Evolutionary conservation across 1,284 basidiomycete species (phyloP).

Genomic region (Cryptococcus wingfieldii): DNA sequence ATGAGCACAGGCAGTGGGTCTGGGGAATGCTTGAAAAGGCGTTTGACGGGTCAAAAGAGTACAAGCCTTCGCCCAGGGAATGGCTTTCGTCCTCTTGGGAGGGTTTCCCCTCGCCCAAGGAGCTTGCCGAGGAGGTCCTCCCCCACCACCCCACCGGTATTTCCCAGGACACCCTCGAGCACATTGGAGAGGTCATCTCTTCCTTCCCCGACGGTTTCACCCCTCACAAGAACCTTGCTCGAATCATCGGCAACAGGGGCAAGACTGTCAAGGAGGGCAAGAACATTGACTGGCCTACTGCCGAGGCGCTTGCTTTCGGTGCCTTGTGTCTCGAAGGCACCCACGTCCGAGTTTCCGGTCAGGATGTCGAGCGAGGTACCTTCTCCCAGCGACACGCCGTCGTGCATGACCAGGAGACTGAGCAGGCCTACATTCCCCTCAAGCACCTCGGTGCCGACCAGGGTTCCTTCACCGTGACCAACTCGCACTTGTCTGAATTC

Average conservation of each 20-base stretch:
- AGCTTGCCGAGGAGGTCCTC: slow-evolving; percentile 86
- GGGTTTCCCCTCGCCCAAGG: slow-evolving; percentile 95
- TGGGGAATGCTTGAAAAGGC: slow-evolving; percentile 98
- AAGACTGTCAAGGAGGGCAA: slow-evolving; percentile 86
- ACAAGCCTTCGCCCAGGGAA: slow-evolving; percentile 86
- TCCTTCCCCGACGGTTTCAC: slow-evolving; percentile 79
- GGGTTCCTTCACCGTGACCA: slow-evolving; percentile 89
- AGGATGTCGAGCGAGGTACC: slow-evolving; percentile 98
- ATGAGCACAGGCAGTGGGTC: slow-evolving; percentile 99
- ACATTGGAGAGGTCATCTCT: slow-evolving; percentile 81
- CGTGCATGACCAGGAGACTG: slow-evolving; percentile 91
- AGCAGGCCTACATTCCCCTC: slow-evolving; percentile 82
- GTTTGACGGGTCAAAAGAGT: slow-evolving; percentile 83
- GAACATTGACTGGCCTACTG: slow-evolving; percentile 98
- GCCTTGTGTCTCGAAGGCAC: slow-evolving; percentile 86
- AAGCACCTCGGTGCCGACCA: slow-evolving; percentile 84
- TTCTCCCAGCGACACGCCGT: slow-evolving; percentile 99
- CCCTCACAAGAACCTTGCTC: slow-evolving; percentile 87
- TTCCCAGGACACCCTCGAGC: slow-evolving; percentile 70
- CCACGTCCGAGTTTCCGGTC: slow-evolving; percentile 93
- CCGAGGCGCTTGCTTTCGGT: slow-evolving; percentile 95
- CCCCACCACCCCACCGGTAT: slow-evolving; percentile 84
- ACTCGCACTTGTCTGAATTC: slow-evolving; percentile 95
- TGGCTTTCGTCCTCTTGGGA: slow-evolving; percentile 99
- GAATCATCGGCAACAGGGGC: slow-evolving; percentile 82